These are phyloP conservation scores for Maudiozyma barnettii DNA, from an alignment of 805 yeast species.

Conservation along the genomic window DNA sequence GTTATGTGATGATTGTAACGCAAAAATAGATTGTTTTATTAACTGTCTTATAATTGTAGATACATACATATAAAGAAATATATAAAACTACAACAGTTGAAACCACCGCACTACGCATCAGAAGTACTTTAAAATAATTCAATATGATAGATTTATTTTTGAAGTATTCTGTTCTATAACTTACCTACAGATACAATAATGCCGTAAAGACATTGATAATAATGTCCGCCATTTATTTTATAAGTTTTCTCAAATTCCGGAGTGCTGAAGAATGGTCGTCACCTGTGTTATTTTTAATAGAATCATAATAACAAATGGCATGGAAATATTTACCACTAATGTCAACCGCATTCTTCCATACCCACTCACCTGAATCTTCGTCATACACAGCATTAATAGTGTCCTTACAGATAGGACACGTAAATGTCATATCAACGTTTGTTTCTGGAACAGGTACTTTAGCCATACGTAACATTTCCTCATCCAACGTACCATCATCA, in stretches of 20 bases:
- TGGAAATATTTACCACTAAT: conserved; percentile 47
- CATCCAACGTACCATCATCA: conserved; percentile 10
- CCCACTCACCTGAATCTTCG: conserved; percentile 73
- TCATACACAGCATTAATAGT: conserved; percentile 53
- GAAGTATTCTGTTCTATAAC: too few relatives aligned
- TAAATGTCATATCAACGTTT: conserved; percentile 43
- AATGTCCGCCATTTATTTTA: conserved; percentile 6
- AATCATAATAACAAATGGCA: conserved; percentile 60
- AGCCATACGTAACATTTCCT: conserved; percentile 32
- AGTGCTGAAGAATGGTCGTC: conserved; percentile 15
- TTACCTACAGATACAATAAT: too few relatives aligned
- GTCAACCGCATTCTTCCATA: conserved; percentile 60
- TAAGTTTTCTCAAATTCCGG: conserved; percentile 14
- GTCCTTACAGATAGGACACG: conserved; percentile 69
- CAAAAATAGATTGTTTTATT: too few relatives aligned
- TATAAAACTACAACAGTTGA: too few relatives aligned
- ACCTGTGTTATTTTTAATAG: conserved; percentile 24
- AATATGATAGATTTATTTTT: too few relatives aligned
- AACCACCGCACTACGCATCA: too few relatives aligned
- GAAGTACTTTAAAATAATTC: too few relatives aligned
- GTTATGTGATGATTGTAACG: too few relatives aligned
- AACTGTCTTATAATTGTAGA: too few relatives aligned
- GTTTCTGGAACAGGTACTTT: conserved; percentile 62
- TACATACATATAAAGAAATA: too few relatives aligned
- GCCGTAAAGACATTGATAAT: not conserved